phyloP scores from a whole-genome alignment of 1,284 basidiomycete genomes.

The Fomitopsis pinicola region DNA sequence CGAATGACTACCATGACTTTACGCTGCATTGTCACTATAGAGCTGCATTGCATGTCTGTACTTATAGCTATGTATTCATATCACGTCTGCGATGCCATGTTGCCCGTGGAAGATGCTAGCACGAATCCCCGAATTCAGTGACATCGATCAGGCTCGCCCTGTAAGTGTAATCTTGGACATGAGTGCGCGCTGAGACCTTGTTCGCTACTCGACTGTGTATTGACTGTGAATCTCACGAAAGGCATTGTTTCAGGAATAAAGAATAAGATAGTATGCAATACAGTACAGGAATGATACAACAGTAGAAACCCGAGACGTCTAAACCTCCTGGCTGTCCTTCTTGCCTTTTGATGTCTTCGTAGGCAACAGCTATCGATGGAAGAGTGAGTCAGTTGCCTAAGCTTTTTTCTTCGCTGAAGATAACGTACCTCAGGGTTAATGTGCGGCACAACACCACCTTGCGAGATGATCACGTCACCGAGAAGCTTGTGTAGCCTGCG shows the following conservation, averaged over 20 bases:
- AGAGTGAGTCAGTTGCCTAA: background rate
- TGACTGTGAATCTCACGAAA: too few species aligned
- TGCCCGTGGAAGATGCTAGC: too few species aligned
- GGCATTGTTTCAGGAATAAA: background rate
- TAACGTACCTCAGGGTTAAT: slow-evolving; percentile 41
- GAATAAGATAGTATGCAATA: slow-evolving; percentile 7
- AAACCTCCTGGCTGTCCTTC: slow-evolving; percentile 37
- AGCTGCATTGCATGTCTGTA: background rate
- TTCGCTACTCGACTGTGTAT: too few species aligned
- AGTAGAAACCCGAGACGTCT: slow-evolving; percentile 17
- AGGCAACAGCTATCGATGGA: slow-evolving; percentile 50
- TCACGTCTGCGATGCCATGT: background rate
- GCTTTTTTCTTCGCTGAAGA: background rate
- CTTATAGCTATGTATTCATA: background rate
- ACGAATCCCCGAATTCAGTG: too few species aligned
- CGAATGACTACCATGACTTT: background rate
- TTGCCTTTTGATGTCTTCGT: slow-evolving; percentile 37
- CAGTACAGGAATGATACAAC: slow-evolving; percentile 24
- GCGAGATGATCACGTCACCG: slow-evolving; percentile 80
- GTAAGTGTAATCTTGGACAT: too few species aligned
- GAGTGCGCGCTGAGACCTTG: too few species aligned
- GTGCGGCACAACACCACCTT: slow-evolving; percentile 80
- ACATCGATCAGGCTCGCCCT: too few species aligned
- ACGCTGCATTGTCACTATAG: background rate
- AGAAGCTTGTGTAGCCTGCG: slow-evolving; percentile 63